phyloP scores from a whole-genome alignment of 352 stramenopile genomes.

The Phytophthora hybrid region DNA sequence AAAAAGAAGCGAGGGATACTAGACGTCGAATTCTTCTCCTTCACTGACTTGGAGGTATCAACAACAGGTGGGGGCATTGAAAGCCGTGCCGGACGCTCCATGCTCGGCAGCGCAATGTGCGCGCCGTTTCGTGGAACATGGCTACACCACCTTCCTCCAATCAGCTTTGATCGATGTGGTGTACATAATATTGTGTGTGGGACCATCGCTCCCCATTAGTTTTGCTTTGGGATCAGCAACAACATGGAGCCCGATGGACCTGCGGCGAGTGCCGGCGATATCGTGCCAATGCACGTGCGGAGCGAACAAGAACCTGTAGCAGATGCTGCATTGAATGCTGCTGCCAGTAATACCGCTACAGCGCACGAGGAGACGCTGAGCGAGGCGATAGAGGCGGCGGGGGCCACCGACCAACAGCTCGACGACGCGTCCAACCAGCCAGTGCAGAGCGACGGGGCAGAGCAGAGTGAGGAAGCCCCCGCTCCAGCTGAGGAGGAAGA shows the following conservation, averaged over 20 bases:
- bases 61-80: constrained; percentile 1
- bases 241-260: constrained; percentile 32
- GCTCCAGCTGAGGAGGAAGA: not conserved
- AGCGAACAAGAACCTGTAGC: not conserved
- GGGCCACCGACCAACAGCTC: constrained; percentile 1
- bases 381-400: constrained; percentile 7
- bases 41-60: not conserved
- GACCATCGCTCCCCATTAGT: constrained; percentile 19
- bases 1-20: constrained; percentile 65
- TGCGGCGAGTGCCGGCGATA: constrained; percentile 3
- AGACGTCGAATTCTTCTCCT: constrained; percentile 5
- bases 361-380: not conserved
- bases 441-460: constrained; percentile 1
- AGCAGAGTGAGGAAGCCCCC: not conserved
- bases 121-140: constrained; percentile 29
- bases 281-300: not conserved
- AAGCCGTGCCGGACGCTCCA: constrained; percentile 1
- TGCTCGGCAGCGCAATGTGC: not conserved
- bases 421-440: constrained; percentile 9
- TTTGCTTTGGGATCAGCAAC: constrained; percentile 20
- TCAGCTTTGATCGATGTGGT: constrained; percentile 7
- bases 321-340: not conserved
- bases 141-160: constrained; percentile 30
- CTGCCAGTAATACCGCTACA: not conserved
- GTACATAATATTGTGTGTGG: constrained; percentile 6